Evolutionary conservation across 164 flowering plant genomes (phyloP), one percentile per base, ranked within the genome.

Genomic region (Nymphaea thermarum): DNA sequence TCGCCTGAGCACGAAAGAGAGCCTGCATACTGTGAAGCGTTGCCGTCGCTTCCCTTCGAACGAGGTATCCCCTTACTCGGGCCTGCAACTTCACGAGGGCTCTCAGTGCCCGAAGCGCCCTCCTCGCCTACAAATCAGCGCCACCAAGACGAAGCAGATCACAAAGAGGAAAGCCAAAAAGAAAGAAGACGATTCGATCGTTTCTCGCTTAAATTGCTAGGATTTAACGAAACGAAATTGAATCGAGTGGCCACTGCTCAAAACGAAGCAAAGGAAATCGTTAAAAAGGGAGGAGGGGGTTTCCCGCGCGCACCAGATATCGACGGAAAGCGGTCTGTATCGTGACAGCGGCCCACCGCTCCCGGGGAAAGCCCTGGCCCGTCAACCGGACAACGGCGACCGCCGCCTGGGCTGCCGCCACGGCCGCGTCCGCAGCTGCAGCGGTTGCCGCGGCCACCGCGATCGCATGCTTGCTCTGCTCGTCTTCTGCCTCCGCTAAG

Each of bases 371-470:
- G 3, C 96, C 96, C 44, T 86, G 88, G 68, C 93, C 87, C 0
- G 96, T 89, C 36, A 91, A 86, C 71, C 94, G 74, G 7, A 91
- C 95, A 8, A 91, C 96, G 2, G 86, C 91, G 7, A 74, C 94
- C 0, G 97, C 98, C 2, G 97, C 97, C 69, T 86, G 89, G 0
- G 98, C 98, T 0, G 97, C 98, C 1, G 91, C 96, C 0, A 90
- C 95, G 0, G 96, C 96, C 2, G 96, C 98, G 67, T 89, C 98
- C 1, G 97, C 98, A 0, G 97, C 98, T 0, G 96, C 96, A 0
- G 98, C 96, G 0, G 98, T 91, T n/a, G 97, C 98, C 3, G 97
- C 98, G 0, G 98, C 98, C 53, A 93, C 97, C 1, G 98, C 98
- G 68, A 91, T 87, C 2, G 98, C 97, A 72, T 93, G 97, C 81